Conservation (phyloP, 257 asterid species). For the Ophiorrhiza pumila region DNA sequence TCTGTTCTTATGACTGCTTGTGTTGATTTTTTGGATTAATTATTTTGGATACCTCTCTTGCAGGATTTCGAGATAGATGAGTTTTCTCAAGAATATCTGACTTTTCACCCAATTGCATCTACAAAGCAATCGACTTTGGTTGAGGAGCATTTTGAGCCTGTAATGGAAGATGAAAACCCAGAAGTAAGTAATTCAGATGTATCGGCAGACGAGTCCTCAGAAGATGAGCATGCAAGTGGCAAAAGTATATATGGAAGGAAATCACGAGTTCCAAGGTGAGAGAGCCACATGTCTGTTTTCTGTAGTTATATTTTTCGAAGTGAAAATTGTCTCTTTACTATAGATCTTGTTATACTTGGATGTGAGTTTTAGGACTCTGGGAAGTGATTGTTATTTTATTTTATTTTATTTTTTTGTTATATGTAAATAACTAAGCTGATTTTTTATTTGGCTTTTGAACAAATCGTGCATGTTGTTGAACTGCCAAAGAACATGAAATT, state of each 20-base stretch:
- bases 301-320: neutral
- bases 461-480: neutral
- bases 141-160: constrained; percentile 77
- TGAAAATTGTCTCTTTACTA: neutral
- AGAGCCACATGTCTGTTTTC: neutral
- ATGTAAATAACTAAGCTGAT: neutral
- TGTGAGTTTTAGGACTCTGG: neutral
- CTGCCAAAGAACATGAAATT: neutral
- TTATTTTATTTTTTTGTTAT: too few species aligned
- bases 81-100: constrained; percentile 57
- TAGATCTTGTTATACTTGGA: neutral
- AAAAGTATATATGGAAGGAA: constrained; percentile 36
- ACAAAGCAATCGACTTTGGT: constrained; percentile 59
- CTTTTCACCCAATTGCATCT: constrained; percentile 72
- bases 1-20: neutral
- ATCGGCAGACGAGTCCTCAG: constrained; percentile 45
- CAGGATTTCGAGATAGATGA: constrained; percentile 92
- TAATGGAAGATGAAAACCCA: constrained; percentile 51
- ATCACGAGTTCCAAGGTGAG: constrained; percentile 62
- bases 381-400: too few species aligned
- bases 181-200: constrained; percentile 57
- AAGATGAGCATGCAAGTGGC: constrained; percentile 41
- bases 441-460: neutral
- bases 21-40: neutral
- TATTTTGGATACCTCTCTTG: constrained; percentile 17